Conservation (phyloP, 495 filamentous ascomycete species). For the Pyronema domesticum region DNA sequence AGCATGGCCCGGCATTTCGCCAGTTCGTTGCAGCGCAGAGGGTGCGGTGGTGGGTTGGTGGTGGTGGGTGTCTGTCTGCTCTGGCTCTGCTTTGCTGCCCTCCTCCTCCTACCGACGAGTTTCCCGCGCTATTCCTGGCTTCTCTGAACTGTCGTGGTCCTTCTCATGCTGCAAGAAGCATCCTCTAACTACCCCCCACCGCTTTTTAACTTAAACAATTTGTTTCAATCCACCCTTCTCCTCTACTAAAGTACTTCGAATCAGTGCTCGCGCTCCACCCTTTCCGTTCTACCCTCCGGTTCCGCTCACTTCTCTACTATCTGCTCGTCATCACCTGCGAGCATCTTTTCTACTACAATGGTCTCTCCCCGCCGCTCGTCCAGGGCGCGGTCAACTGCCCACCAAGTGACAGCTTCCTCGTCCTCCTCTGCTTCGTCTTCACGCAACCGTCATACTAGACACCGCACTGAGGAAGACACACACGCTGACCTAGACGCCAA, state of each 20-base stretch:
- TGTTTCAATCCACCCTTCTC: background rate
- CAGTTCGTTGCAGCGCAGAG: background rate
- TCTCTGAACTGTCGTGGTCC: background rate
- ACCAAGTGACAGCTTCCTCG: constrained; percentile 39
- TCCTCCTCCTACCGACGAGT: constrained; percentile 3
- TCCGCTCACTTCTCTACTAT: constrained; percentile 2
- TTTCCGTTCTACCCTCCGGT: background rate
- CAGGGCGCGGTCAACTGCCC: constrained; percentile 54
- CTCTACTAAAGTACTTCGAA: background rate
- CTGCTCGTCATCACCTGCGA: background rate
- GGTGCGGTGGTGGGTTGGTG: background rate
- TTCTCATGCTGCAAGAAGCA: background rate
- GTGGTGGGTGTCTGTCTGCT: background rate
- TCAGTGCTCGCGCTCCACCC: background rate
- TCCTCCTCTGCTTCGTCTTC: constrained; percentile 57
- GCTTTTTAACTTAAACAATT: background rate
- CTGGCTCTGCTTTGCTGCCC: constrained; percentile 6
- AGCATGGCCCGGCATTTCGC: constrained; percentile 1
- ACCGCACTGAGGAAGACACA: constrained; percentile 15
- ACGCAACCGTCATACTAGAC: constrained; percentile 28
- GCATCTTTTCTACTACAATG: constrained; percentile 8
- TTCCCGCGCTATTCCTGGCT: constrained; percentile 11
- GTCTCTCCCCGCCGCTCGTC: constrained; percentile 75
- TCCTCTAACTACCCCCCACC: background rate
- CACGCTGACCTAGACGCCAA: constrained; percentile 31